phyloP scores from a whole-genome alignment of 495 filamentous ascomycete genomes.

The Xylona heveae region DNA sequence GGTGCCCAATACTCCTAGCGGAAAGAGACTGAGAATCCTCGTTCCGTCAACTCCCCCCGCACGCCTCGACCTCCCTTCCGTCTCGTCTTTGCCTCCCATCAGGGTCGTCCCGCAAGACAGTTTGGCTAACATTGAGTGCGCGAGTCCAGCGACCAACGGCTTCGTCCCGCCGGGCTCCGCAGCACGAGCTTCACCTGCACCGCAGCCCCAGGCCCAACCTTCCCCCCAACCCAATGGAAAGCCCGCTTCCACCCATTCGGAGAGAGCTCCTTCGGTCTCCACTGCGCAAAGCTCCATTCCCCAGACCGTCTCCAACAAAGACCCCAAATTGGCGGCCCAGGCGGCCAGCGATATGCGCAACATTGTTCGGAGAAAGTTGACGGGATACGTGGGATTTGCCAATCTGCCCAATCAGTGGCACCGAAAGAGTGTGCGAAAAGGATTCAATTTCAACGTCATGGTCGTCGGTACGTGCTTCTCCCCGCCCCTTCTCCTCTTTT shows the following conservation, averaged over 20 bases:
- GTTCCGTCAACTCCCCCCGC: no score
- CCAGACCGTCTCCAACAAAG: conserved; percentile 56
- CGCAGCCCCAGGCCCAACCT: conserved; percentile 8
- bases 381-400: conserved; percentile 95
- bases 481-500: background rate
- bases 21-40: no score
- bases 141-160: conserved; percentile 33
- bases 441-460: conserved; percentile 99
- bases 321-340: conserved; percentile 61
- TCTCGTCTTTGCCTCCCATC: no score
- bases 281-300: conserved; percentile 45
- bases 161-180: conserved; percentile 13
- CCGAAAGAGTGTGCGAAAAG: conserved; percentile 98
- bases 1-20: no score
- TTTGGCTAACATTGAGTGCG: no score
- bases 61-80: no score
- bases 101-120: no score
- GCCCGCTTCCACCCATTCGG: conserved; percentile 32
- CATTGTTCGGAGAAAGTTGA: conserved; percentile 94
- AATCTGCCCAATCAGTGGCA: conserved; percentile 99
- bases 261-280: no score
- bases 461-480: conserved; percentile 55
- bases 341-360: conserved; percentile 79
- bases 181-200: conserved; percentile 13
- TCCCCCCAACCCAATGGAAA: conserved; percentile 24